Base-by-base conservation (phyloP, 495 filamentous ascomycete genomes). In the Hyaloscypha finlandica region DNA sequence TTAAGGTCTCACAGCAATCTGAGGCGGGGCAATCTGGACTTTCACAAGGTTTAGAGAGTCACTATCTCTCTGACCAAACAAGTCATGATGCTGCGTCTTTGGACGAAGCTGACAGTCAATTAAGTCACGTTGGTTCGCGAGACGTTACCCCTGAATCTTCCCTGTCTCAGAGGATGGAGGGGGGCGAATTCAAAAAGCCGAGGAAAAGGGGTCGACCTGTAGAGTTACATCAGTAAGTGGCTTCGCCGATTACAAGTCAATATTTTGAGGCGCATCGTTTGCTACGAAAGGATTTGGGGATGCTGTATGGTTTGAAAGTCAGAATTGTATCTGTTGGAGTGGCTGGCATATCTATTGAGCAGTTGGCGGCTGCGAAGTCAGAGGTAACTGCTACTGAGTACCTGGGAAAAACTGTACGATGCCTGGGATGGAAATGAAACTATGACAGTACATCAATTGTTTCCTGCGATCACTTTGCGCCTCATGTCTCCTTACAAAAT, bases 341-440 rank as follows among this genome's bases (percentile, higher is more conserved):
- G n/a, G n/a, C n/a, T n/a, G n/a, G n/a, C n/a, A n/a, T n/a, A n/a
- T n/a, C n/a, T n/a, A n/a, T n/a, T n/a, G n/a, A n/a, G n/a, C n/a
- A n/a, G n/a, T n/a, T n/a, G n/a, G n/a, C n/a, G n/a, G n/a, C n/a
- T n/a, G n/a, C n/a, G n/a, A n/a, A n/a, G n/a, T n/a, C n/a, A n/a
- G n/a, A n/a, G n/a, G n/a, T n/a, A n/a, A n/a, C 54, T 65, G 63
- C 51, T 65, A 65, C 52, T 65, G 53, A 65, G 63, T 20, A 65
- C 63, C 63, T 37, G 33, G 63, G 63, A 52, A 65, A 65, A 65
- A 65, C 63, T 65, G 20, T 65, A 65, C 51, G 52, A 58, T 65
- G 39, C 53, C 63, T 64, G 61, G 61, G 61, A 64, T 64, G 42
- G 25, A 64, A 64, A 64, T 64, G 61, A 64, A 64, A 64, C 61